Evolutionary conservation across 768 basidiomycete species (phyloP), one percentile per base, ranked within the genome.

Genomic region (Jaapia argillacea): DNA sequence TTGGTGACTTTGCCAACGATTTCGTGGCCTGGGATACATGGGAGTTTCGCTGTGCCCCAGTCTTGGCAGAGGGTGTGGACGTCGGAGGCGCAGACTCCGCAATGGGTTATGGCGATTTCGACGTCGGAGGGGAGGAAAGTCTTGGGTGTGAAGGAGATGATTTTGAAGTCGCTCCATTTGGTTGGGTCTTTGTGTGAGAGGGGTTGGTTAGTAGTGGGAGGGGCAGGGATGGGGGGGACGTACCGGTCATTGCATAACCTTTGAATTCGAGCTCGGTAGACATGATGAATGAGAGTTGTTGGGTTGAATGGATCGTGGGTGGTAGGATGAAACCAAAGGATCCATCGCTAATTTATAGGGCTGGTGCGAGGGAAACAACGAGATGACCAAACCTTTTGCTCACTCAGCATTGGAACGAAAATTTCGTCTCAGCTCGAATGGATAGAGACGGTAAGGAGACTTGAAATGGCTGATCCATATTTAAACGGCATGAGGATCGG

Each of bases 111-210:
- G 41, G 68, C 64, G 45, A 75, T 68, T 42, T 80, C 77, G 41
- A 81, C 62, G 50, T 82, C 79, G 48, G 70, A 64, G 21, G 75
- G 69, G 3, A 64, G 66, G 46, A 66, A 65, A 5, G 55, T 56
- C 60, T 81, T 81, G 13, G 77, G 76, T 51, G 71, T 52, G 58
- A 73, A 74, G 13, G 67, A 60, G 33, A 66, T 65, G 21, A 74
- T 51, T 40, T 70, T 50, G 42, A 72, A 68, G 26, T 69, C 54
- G 22, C 59, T n/a, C 65, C 66, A 71, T 7, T 48, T 45, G 14
- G 46, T 44, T 1, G 52, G 49, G 25, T 54, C 55, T 43, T 44
- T 4, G 37, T 13, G 37, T 22, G 13, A 38, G 37, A 38, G n/a
- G n/a, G n/a, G n/a, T n/a, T n/a, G n/a, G n/a, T n/a, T n/a, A 22